Evolutionary conservation across 2,329 filamentous ascomycete species (phyloP), one percentile per base, ranked within the genome.

Genomic region (Colletotrichum theobromicola): DNA sequence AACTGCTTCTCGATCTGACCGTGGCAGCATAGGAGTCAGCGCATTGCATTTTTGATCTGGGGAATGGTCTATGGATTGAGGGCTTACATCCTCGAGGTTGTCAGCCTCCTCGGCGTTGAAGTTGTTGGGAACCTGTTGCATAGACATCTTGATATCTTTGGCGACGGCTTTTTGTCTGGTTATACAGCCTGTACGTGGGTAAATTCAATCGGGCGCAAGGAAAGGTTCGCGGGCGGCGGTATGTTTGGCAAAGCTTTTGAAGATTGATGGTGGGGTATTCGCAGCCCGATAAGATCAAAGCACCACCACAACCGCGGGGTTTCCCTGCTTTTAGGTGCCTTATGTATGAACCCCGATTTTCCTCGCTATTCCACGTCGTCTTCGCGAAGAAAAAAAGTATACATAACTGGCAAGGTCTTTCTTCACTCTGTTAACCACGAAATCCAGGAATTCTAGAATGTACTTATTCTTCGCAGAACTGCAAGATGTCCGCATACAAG

Each of bases 1-100:
- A 99, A 99, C 85, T 98, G 97, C 90, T 98, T 98, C 90, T 99
- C 97, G 83, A 99, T 98, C 94, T 98, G 24, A 8, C 28, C 16
- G 62, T 50, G 18, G 68, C n/a, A 37, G 35, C 13, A 35, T 3
- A 7, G 13, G 12, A 18, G 46, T 74, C 62, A 74, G 72, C 35
- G 46, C 46, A 53, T 62, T 30, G 30, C 16, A 24, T 46, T 5
- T 18, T 37, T 30, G 55, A 28, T 13, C 32, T 18, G 10, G 35
- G 66, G 70, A 24, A 37, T 26, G 18, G 50, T 64, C n/a, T 5
- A 13, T 26, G 60, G 13, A 67, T 64, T 34, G 68, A 67, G 42
- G 42, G 42, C 93, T 78, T 79, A 90, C 89, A 83, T 90, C 88
- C 79, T 90, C 88, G 79, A 89, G 86, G 80, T 90, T 90, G 73